Base-by-base conservation (phyloP, 2,329 filamentous ascomycete genomes). In the Xylariaceae sp. region DNA sequence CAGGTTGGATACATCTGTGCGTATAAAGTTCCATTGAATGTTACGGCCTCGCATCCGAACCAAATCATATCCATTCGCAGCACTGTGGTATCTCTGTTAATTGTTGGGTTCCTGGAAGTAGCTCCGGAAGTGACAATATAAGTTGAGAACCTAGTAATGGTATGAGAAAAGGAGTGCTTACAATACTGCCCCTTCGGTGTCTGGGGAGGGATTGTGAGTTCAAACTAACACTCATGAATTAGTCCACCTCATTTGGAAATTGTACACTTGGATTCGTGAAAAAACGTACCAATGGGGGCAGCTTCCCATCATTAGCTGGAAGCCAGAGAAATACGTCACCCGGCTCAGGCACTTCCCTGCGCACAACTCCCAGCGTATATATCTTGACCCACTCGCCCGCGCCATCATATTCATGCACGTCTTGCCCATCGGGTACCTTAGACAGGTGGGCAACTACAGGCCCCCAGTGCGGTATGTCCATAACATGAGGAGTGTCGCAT, bases 61-160 rank as follows among this genome's bases (percentile, higher is more conserved):
- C 39, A 47, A 26, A 47, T 47, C 31, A 47, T 36, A 21, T 47
- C 44, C n/a, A 26, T 36, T 19, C 44, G 31, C 26, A 47, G 14
- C 21, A 47, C 44, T 47, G 9, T 19, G n/a, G n/a, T n/a, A 26
- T 4, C 21, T 2, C 31, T 34, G 19, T 16, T 23, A 16, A n/a
- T 12, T n/a, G 29, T 11, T n/a, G n/a, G n/a, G n/a, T n/a, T n/a
- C n/a, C n/a, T n/a, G n/a, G n/a, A n/a, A n/a, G n/a, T n/a, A n/a
- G n/a, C n/a, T n/a, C n/a, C n/a, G n/a, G n/a, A n/a, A n/a, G n/a
- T n/a, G n/a, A n/a, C n/a, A n/a, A n/a, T n/a, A n/a, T n/a, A 40
- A 40, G 19, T 5, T 6, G 3, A 8, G 19, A 24, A 24, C 19
- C n/a, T 14, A 24, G 3, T 4, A 4, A 7, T 21, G 37, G 8